A percentile compares a stretch with the other conserved stretches of the same genome.
Evolutionary conservation across 2,329 filamentous ascomycete genomes (phyloP).

Genomic region (Rhinocladiella similis): DNA sequence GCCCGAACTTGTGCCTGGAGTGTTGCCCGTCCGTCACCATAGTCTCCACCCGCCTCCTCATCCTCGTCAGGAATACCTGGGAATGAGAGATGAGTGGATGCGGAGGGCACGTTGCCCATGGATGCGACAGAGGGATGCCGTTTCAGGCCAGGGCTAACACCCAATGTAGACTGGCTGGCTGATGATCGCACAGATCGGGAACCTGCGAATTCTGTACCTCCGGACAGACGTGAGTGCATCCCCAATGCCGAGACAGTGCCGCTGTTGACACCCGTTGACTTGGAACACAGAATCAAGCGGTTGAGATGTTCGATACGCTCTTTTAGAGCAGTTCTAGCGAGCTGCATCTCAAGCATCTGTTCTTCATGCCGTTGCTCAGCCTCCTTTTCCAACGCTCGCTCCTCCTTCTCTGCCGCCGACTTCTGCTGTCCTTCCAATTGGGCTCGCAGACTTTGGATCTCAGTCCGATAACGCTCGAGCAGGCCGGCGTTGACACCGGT

Average conservation of each 20-base stretch:
- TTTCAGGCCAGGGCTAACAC: conserved; percentile 55
- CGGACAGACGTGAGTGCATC: conserved; percentile 63
- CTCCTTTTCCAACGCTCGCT: conserved; percentile 72
- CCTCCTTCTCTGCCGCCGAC: conserved; percentile 61
- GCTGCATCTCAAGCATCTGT: conserved; percentile 97
- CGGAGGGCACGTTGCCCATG: conserved; percentile 44
- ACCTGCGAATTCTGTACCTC: conserved; percentile 34
- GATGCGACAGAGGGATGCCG: conserved; percentile 69
- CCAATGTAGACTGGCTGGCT: conserved; percentile 62
- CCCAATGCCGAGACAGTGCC: conserved; percentile 70
- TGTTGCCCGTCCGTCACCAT: conserved; percentile 81
- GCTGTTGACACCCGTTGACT: conserved; percentile 91
- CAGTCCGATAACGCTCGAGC: conserved; percentile 88
- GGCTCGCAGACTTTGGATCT: conserved; percentile 77
- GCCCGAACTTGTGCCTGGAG: conserved; percentile 82
- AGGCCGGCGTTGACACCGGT: conserved; percentile 64
- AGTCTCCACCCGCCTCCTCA: conserved; percentile 75
- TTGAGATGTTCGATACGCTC: conserved; percentile 98
- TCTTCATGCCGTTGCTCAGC: conserved; percentile 87
- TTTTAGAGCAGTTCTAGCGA: conserved; percentile 91
- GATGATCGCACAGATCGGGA: conserved; percentile 67
- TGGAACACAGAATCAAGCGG: conserved; percentile 89
- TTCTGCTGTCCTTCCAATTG: conserved; percentile 85
- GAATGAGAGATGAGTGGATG: conserved; percentile 34
- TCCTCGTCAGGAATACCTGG: conserved; percentile 47